Percentiles rank a stretch among this genome's conserved stretches.
phyloP scores from a whole-genome alignment of 495 filamentous ascomycete genomes.

The Trichoderma erinaceum region DNA sequence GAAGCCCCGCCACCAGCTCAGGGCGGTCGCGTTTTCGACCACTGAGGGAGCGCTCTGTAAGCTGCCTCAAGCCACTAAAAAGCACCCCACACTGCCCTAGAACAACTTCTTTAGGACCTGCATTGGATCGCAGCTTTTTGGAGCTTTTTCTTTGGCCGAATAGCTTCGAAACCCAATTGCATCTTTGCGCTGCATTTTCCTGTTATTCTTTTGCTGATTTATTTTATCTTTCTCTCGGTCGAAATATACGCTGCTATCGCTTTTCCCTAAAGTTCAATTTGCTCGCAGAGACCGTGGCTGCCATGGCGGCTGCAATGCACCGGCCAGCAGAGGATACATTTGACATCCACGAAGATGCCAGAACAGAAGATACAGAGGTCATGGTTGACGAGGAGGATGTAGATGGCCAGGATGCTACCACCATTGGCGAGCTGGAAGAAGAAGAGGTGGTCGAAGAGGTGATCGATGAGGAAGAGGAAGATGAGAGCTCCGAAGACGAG shows the following conservation, averaged over 20 bases:
- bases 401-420: slow-evolving; percentile 22
- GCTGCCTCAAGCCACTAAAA: slow-evolving; percentile 6
- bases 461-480: slow-evolving; percentile 36
- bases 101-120: slow-evolving; percentile 1
- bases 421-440: slow-evolving; percentile 26
- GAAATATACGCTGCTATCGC: background rate
- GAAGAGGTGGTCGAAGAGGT: slow-evolving; percentile 34
- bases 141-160: background rate
- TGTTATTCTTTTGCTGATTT: background rate
- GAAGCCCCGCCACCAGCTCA: background rate
- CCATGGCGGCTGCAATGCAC: slow-evolving; percentile 10
- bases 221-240: background rate
- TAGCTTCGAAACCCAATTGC: background rate
- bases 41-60: background rate
- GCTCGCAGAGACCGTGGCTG: background rate
- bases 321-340: slow-evolving; percentile 28
- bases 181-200: background rate
- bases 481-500: slow-evolving; percentile 53
- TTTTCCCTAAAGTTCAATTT: background rate
- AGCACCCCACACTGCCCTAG: background rate
- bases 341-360: slow-evolving; percentile 36
- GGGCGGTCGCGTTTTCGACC: slow-evolving; percentile 1
- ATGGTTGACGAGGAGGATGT: slow-evolving; percentile 29
- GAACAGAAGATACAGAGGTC: slow-evolving; percentile 30
- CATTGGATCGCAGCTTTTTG: background rate